phyloP scores from a whole-genome alignment of 208 protist genomes.

The Trypanosoma melophagium region DNA sequence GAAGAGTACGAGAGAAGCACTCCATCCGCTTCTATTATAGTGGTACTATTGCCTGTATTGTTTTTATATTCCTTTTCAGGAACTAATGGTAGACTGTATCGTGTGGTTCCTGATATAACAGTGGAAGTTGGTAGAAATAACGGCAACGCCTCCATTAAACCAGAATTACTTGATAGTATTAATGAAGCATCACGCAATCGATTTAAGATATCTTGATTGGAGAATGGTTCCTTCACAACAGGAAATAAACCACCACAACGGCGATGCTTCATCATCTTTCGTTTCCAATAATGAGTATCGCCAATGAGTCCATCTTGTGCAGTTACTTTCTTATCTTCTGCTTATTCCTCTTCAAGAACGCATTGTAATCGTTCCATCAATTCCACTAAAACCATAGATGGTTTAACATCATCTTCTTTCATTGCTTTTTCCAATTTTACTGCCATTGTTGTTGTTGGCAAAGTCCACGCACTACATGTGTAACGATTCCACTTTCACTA shows the following conservation, averaged over 20 bases:
- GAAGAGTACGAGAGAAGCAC: conserved; percentile 18
- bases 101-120: conserved; percentile 19
- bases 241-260: background rate
- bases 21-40: background rate
- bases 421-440: background rate
- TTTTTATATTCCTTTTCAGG: background rate
- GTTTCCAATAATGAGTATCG: background rate
- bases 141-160: conserved; percentile 16
- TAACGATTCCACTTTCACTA: conserved; percentile 10
- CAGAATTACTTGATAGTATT: conserved; percentile 5
- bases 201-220: conserved; percentile 8
- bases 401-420: background rate
- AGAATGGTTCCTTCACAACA: conserved; percentile 5
- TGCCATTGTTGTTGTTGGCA: too few species aligned
- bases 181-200: conserved; percentile 9
- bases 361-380: background rate
- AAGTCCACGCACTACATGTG: too few species aligned
- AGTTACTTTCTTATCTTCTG: conserved; percentile 1
- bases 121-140: conserved; percentile 12
- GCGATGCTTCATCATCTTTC: background rate
- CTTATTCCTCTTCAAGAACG: conserved; percentile 6
- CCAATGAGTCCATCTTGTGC: background rate
- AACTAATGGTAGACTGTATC: conserved; percentile 15
- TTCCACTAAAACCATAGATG: conserved; percentile 2
- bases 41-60: background rate